These are phyloP conservation scores for Aspergillus floridensis DNA, from an alignment of 2,329 filamentous ascomycete genomes.

Conservation along the genomic window DNA sequence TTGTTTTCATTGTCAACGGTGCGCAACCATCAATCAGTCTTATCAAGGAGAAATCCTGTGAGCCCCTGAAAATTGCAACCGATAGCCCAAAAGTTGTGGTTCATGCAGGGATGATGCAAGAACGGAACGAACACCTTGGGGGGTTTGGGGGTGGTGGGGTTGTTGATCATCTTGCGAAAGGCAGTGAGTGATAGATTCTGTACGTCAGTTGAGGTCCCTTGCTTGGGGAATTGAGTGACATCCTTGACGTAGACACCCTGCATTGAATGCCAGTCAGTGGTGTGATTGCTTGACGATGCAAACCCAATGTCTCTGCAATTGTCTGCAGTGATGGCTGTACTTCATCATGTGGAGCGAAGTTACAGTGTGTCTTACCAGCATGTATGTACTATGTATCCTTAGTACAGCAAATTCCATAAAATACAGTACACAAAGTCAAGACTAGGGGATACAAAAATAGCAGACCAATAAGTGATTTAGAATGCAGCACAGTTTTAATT, in stretches of 20 bases:
- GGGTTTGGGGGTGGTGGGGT: not conserved
- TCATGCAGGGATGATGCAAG: not conserved
- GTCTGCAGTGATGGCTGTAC: too few species aligned
- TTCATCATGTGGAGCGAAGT: too few species aligned
- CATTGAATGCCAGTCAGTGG: too few species aligned
- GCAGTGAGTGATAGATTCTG: not conserved
- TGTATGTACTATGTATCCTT: too few species aligned
- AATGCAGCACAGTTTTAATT: not conserved
- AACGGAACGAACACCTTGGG: not conserved
- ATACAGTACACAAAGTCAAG: too few species aligned
- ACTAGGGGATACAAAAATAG: not conserved
- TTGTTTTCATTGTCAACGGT: not conserved
- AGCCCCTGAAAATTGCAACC: not conserved
- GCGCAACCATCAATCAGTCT: not conserved
- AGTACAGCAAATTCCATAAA: too few species aligned
- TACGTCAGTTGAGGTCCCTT: not conserved
- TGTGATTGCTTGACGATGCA: too few species aligned
- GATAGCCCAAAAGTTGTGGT: not conserved
- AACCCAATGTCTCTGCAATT: too few species aligned
- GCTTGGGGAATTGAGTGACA: not conserved
- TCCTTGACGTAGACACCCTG: not conserved
- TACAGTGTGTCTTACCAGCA: too few species aligned
- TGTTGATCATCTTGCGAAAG: not conserved
- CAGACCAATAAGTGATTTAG: not conserved
- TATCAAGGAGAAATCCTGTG: not conserved